Percentiles rank a stretch among this genome's conserved stretches.
Conservation (phyloP, 2,329 filamentous ascomycete species). For the Aspergillus niger region DNA sequence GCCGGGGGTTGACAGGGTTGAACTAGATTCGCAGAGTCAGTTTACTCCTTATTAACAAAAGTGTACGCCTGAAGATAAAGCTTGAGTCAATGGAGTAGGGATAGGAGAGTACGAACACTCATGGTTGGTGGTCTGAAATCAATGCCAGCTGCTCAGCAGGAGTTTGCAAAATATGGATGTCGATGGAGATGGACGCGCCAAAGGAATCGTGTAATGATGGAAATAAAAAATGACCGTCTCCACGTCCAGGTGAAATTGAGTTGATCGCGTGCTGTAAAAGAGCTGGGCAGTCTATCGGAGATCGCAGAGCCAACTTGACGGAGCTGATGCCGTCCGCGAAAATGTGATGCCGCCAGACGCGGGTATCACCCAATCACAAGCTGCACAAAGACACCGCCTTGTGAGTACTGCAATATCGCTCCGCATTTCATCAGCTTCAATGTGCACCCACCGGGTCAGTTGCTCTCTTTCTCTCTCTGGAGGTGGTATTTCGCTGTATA, state of each 20-base stretch:
- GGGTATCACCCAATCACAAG: slow-evolving; percentile 28
- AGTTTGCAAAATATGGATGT: not conserved
- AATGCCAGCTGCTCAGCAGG: slow-evolving; percentile 6
- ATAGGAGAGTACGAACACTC: slow-evolving; percentile 32
- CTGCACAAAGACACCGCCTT: slow-evolving; percentile 28
- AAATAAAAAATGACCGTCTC: not conserved
- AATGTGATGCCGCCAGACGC: slow-evolving; percentile 36
- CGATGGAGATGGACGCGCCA: not conserved
- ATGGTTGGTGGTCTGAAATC: slow-evolving; percentile 27
- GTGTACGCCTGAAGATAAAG: slow-evolving; percentile 21
- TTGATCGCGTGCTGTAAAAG: slow-evolving; percentile 11
- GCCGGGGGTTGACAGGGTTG: slow-evolving; percentile 93
- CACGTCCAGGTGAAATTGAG: not conserved
- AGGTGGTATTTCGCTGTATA: not conserved
- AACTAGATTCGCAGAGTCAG: slow-evolving; percentile 55
- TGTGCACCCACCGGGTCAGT: not conserved
- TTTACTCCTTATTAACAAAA: not conserved
- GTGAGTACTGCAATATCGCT: slow-evolving; percentile 2
- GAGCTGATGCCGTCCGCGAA: slow-evolving; percentile 28
- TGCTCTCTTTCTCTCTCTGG: not conserved
- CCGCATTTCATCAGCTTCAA: not conserved
- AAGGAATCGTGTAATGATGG: not conserved
- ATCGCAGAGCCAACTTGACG: slow-evolving; percentile 15
- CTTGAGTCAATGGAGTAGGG: not conserved
- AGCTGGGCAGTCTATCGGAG: slow-evolving; percentile 8